Evolutionary conservation across 768 basidiomycete genomes (phyloP), one percentile per base, ranked within the genome.

Genomic region (Rubroboletus pulcherrimus): DNA sequence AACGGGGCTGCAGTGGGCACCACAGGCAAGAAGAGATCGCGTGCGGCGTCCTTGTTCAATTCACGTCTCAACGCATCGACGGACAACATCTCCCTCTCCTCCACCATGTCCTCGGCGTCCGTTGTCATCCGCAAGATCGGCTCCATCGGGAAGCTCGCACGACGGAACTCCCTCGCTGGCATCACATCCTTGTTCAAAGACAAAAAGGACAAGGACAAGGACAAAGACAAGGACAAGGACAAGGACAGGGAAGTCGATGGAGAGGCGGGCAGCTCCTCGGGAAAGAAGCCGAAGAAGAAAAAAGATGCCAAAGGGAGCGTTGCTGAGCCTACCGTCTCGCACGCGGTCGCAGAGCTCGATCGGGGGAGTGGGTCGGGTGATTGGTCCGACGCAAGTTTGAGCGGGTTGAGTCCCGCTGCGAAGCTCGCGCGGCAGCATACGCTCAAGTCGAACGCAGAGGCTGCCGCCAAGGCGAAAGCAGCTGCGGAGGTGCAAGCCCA

Each of bases 51-150:
- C 21, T 68, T 98, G 60, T 95, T 98, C 80, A 97, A 93, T 71
- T 83, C 89, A 59, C 85, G 88, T 60, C 74, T 91, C 63, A 96
- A 97, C 68, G 83, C 86, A 41, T 89, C 86, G 52, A 95, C 92
- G 41, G 94, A 96, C 72, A 97, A 96, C 71, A 96, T 98, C 61
- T 97, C 94, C 29, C 81, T 98, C 38, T 90, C 88, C 19, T 94
- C 91, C 8, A 97, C 96, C 43, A 95, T 97, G 63, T 91, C 89
- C 59, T 92, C 89, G 49, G 96, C 96, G 21, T 93, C 90, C 42
- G 89, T 98, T 70, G 96, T 98, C 83, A 95, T 97, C 64, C 83
- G 95, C 61, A 98, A 97, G 76, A 85, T 98, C 45, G 91, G 95
- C 4, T 85, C 86, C 38, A 86, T 97, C 74, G 91, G 92, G 33